Base-by-base conservation (phyloP, 441 rosid genomes). In the Pelargonium myrrhifolium region DNA sequence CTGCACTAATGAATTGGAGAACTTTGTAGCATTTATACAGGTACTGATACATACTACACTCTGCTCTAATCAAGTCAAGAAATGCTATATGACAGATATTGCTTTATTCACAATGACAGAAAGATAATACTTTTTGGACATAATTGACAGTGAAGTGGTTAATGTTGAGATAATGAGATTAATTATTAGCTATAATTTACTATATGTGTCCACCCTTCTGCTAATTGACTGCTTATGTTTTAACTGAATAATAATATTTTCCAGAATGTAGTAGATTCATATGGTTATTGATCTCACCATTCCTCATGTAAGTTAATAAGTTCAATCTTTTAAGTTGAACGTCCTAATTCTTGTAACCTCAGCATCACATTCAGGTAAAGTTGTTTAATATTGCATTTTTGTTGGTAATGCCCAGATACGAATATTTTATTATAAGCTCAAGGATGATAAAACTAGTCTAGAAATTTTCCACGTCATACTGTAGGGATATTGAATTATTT, bases 21-120 rank as follows among this genome's bases (percentile, higher is more conserved):
- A 7, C 14, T 80, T 70, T 62, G 71, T 75, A 78, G 75, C 77
- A 80, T 55, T 75, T 66, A 55, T 66, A 80, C 87, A 81, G 86
- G 83, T 82, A 80, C 87, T 80, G 86, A 82, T 82, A 49, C 56
- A 18, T 68, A 65, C 42, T 74, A 47, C 69, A 68, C 74, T 22
- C 71, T 79, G 71, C 55, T 71, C 72, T 64, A 76, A 78, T 31
- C 78, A 71, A 65, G 73, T 74, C 73, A 83, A 81, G 11, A 49
- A 74, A 77, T 67, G 73, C 66, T 72, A 75, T 71, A 28, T 77
- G 73, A 77, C 62, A 66, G 78, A 70, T 66, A 62, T 61, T 45
- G 35, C 39, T 66, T 66, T 73, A 58, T 73, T 67, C 64, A 8
- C 63, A 58, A 59, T 37, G 51, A 55, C 66, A 62, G 71, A 70